Evolutionary conservation across 192 early-diverging fungal genomes (phyloP).

Genomic region (Helicostylum pulchrum): DNA sequence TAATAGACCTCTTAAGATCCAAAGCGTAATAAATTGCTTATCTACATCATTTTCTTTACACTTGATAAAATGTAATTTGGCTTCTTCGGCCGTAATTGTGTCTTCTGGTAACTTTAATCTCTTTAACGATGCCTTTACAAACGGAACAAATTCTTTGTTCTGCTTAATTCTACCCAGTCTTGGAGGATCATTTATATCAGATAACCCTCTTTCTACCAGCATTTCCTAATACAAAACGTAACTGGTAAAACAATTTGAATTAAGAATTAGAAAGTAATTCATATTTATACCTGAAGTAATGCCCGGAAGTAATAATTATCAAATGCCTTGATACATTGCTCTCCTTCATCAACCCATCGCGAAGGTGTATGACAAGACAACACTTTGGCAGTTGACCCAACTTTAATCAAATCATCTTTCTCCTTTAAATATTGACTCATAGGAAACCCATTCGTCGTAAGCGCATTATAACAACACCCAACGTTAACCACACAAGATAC

Average conservation of each 20-base stretch:
- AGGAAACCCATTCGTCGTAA: conserved; percentile 51
- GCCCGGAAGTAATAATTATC: conserved; percentile 72
- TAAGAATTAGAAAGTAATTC: not conserved
- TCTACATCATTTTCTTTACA: conserved; percentile 37
- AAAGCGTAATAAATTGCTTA: conserved; percentile 68
- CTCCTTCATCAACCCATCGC: conserved; percentile 65
- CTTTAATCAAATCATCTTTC: conserved; percentile 22
- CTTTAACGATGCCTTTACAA: conserved; percentile 49
- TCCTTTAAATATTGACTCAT: conserved; percentile 34
- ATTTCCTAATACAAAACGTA: not conserved
- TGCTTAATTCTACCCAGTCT: conserved; percentile 11
- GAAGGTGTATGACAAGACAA: conserved; percentile 77
- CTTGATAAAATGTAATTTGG: conserved; percentile 40
- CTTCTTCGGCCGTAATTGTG: conserved; percentile 37
- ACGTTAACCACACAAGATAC: conserved; percentile 57
- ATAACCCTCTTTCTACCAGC: conserved; percentile 1
- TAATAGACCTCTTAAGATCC: conserved; percentile 77
- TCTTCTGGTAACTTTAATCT: conserved; percentile 27
- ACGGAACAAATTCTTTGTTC: conserved; percentile 3
- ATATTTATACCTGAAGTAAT: conserved; percentile 56
- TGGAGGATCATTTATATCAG: conserved; percentile 1
- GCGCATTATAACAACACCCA: conserved; percentile 85
- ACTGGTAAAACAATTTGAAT: not conserved
- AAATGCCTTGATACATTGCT: conserved; percentile 56
- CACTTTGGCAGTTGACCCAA: conserved; percentile 65